Conservation (phyloP, 2,329 filamentous ascomycete species). For the Mariannaea sp. region DNA sequence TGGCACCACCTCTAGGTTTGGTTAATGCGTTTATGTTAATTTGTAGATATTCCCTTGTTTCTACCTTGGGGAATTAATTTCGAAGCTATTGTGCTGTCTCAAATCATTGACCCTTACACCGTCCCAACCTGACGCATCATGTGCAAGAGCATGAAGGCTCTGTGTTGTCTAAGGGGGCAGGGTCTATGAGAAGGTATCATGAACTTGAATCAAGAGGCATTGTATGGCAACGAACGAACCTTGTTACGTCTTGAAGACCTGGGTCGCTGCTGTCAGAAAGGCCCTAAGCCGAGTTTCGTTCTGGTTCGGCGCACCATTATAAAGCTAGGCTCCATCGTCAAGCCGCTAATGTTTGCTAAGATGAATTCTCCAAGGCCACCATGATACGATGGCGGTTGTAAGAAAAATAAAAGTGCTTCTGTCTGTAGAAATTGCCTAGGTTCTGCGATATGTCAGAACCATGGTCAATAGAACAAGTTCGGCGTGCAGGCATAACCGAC, state of each 20-base stretch:
- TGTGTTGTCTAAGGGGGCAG: too few relatives aligned
- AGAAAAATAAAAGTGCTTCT: constrained; percentile 23
- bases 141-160: constrained; percentile 21
- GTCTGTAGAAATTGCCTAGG: background rate
- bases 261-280: constrained; percentile 19
- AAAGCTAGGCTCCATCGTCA: constrained; percentile 20
- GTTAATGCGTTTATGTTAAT: constrained; percentile 1
- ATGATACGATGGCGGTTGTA: constrained; percentile 33
- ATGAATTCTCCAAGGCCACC: constrained; percentile 15
- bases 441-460: constrained; percentile 14
- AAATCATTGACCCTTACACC: constrained; percentile 12
- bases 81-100: too few relatives aligned
- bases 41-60: too few relatives aligned
- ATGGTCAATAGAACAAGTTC: constrained; percentile 11
- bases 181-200: too few relatives aligned
- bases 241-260: constrained; percentile 17
- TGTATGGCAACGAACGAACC: too few relatives aligned
- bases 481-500: constrained; percentile 25
- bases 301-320: constrained; percentile 6
- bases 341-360: constrained; percentile 18
- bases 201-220: too few relatives aligned
- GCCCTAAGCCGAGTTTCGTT: constrained; percentile 8
- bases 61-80: too few relatives aligned
- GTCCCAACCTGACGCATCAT: constrained; percentile 8
- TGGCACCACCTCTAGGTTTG: background rate